Base-by-base conservation (phyloP, 2,329 filamentous ascomycete species). In the Fusarium chaquense region DNA sequence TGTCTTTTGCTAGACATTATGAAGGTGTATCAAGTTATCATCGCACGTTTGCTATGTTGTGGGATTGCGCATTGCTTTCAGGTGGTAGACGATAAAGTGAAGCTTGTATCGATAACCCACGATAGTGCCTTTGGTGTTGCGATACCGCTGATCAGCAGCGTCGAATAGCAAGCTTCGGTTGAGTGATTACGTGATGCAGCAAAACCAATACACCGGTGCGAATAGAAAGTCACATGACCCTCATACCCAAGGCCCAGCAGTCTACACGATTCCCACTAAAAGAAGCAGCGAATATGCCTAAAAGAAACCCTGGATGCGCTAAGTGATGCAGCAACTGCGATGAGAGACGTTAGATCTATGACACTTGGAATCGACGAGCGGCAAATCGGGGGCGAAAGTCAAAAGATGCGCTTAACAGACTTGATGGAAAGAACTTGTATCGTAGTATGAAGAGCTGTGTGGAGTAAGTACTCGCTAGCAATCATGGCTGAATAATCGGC, bases 1-100 rank as follows among this genome's bases (percentile, higher is more conserved):
- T 85, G 84, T 56, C 87, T 84, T 75, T 88, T 89, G 73, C 72
- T 81, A 26, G 82, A 83, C 79, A 81, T 81, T 54, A 44, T 56
- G 58, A 12, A 50, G 20, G 43, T 32, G 35, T 54, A 47, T 70
- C 55, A 46, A 20, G 40, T 26, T 58, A 33, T 54, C 55, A 68
- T 62, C 15, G 54, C 49, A 61, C 35, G 26, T 13, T 60, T 45
- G 22, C 38, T 35, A 30, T 44, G n/a, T 33, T 40, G 20, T 47
- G 36, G 16, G 24, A 30, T 35, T 46, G 36, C 28, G 63, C 67
- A 74, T 73, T 40, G 49, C 70, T 62, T 20, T 32, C 30, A 43
- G 32, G 24, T 33, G 50, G 40, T 51, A 41, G 45, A 43, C 6
- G 28, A 47, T 43, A 49, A 50, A 49, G 35, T 65, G 55, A 59